Base-by-base conservation (phyloP, 306 rosid genomes). In the Vigna radiata region DNA sequence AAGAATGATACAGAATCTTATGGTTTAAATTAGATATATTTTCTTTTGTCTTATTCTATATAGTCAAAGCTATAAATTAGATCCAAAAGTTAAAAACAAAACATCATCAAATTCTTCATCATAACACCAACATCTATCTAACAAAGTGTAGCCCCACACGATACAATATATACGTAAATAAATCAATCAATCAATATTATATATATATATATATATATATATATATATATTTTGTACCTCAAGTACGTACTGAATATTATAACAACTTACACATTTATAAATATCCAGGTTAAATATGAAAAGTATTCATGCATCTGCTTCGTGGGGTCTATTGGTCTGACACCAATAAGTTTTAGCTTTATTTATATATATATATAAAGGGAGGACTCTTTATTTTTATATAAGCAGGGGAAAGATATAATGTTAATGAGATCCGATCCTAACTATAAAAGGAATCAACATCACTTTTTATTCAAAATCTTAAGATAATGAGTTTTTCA, bases 21-120 rank as follows among this genome's bases (percentile, higher is more conserved):
- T 6, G 39, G 5, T 58, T 23, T n/a, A 25, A 25, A 25, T 25
- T 25, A 25, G 27, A 25, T 29, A 29, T 29, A 29, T 29, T 4
- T 29, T 63, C 46, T 23, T 7, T 39, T 79, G 83, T 71, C 73
- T 25, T 39, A 66, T 72, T 72, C 59, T 1, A 33, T 1, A 33
- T 8, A 56, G 53, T 68, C 78, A 72, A 39, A 55, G 16, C n/a
- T 47, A 15, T 10, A 68, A 27, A 27, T 43, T 56, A 7, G 63
- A 56, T 56, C 23, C n/a, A 21, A 21, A 29, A 4, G n/a, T 10
- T 4, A 27, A 59, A 21, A 29, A 54, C 13, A 58, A 52, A 6
- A 8, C 3, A 54, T 36, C 0, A 39, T 39, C 1, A 39, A 39
- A 39, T 39, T 39, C 41, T 37, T 37, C 2, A 7, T 7, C 41